phyloP scores from a whole-genome alignment of 1,284 basidiomycete genomes.

The Sanghuangporus weigelae region DNA sequence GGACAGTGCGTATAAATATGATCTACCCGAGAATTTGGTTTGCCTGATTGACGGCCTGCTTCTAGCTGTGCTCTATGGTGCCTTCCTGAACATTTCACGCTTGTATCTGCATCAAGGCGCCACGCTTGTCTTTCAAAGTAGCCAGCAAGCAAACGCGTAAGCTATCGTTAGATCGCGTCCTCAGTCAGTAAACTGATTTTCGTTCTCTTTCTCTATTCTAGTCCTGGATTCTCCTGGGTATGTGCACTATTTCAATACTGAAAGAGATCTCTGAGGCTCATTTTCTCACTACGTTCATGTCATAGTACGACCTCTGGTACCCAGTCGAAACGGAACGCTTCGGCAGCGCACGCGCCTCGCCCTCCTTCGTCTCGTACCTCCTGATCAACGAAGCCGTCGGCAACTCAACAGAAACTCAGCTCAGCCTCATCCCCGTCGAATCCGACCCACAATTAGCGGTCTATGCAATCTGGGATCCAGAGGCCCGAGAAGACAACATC shows the following conservation, averaged over 20 bases:
- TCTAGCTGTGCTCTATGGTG: constrained; percentile 31
- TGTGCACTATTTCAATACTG: neutral
- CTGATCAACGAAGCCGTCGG: constrained; percentile 32
- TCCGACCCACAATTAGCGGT: constrained; percentile 25
- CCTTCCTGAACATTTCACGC: constrained; percentile 29
- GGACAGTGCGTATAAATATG: constrained; percentile 24
- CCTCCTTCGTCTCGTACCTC: constrained; percentile 33
- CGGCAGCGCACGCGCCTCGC: constrained; percentile 29
- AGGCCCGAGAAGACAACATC: constrained; percentile 17
- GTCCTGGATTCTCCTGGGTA: constrained; percentile 32
- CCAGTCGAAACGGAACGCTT: constrained; percentile 29
- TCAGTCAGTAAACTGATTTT: neutral
- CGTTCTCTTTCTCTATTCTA: neutral
- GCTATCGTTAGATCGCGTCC: neutral
- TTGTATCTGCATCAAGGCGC: constrained; percentile 35
- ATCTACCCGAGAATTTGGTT: neutral
- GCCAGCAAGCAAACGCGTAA: constrained; percentile 29
- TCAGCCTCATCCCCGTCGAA: constrained; percentile 24
- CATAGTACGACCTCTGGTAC: constrained; percentile 34
- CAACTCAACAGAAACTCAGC: constrained; percentile 25
- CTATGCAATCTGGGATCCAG: constrained; percentile 31
- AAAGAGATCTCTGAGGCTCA: neutral
- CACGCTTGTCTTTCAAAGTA: constrained; percentile 32
- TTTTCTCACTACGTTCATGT: neutral
- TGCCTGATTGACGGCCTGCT: neutral